Conservation (phyloP, 2,329 filamentous ascomycete species). For the Hymenoscyphus infarciens region DNA sequence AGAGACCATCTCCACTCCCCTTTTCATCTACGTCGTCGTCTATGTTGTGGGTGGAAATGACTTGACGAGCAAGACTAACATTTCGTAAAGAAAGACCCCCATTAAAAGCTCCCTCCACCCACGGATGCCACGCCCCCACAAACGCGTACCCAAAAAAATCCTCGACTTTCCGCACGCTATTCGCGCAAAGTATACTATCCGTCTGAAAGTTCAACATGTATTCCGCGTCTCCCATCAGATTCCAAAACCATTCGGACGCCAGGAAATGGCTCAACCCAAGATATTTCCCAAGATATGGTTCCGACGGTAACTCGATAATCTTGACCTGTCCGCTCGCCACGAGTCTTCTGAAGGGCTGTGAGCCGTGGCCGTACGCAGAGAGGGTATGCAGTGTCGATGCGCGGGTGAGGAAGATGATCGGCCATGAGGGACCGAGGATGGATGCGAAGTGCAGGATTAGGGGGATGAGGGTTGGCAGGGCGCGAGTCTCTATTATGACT, state of each 20-base stretch:
- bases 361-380: conserved; percentile 24
- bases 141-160: conserved; percentile 34
- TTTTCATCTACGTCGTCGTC: conserved; percentile 12
- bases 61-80: conserved; percentile 23
- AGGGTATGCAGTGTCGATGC: conserved; percentile 25
- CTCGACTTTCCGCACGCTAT: conserved; percentile 24
- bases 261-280: conserved; percentile 33
- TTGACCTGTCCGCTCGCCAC: conserved; percentile 33
- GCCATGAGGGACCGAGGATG: conserved; percentile 41
- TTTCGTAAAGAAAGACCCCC: conserved; percentile 37
- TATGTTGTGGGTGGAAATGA: conserved; percentile 13
- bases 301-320: conserved; percentile 36
- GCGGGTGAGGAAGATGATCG: conserved; percentile 40
- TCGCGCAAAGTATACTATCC: conserved; percentile 31
- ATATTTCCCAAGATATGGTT: conserved; percentile 33
- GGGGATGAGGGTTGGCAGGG: conserved; percentile 32
- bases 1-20: conserved; percentile 12
- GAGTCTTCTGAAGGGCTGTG: conserved; percentile 35
- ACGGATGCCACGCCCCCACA: conserved; percentile 32
- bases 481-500: conserved; percentile 36
- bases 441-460: conserved; percentile 37
- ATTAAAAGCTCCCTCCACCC: conserved; percentile 27
- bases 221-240: conserved; percentile 28
- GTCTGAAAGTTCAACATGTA: conserved; percentile 33
- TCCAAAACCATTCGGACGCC: conserved; percentile 29